phyloP scores from a whole-genome alignment of 345 rosid genomes.

The Arabis alpina region DNA sequence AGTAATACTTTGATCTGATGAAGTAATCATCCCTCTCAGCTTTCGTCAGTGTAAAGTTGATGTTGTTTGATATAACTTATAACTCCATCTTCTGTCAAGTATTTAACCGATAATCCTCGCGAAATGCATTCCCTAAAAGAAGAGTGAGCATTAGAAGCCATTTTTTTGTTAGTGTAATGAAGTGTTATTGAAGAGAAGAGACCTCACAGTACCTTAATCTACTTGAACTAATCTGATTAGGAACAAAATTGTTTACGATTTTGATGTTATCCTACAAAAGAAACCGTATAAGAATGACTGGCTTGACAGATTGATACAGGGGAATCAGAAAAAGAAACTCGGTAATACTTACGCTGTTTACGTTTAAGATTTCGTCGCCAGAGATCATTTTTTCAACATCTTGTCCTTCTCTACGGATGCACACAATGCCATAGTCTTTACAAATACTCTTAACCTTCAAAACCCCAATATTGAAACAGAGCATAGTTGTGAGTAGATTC shows the following conservation, averaged over 20 bases:
- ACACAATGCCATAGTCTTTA: constrained; percentile 75
- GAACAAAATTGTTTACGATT: constrained; percentile 65
- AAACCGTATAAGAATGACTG: not conserved
- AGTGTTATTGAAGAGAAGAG: constrained; percentile 8
- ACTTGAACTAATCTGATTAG: constrained; percentile 87
- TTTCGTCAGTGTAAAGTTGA: constrained; percentile 48
- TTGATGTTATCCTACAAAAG: constrained; percentile 62
- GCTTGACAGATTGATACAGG: not conserved
- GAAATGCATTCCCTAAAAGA: constrained; percentile 75
- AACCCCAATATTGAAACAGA: constrained; percentile 1
- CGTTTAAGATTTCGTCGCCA: constrained; percentile 54
- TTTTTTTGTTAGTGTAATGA: not conserved
- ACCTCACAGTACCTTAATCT: constrained; percentile 62
- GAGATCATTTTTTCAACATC: constrained; percentile 64
- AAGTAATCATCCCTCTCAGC: constrained; percentile 6
- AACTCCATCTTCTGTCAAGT: constrained; percentile 73
- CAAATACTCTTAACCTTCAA: constrained; percentile 67
- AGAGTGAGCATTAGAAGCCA: not conserved
- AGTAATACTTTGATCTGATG: not conserved
- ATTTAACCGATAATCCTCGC: constrained; percentile 74
- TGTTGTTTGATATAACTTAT: constrained; percentile 59
- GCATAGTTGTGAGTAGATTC: constrained; percentile 15
- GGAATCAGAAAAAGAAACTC: not conserved
- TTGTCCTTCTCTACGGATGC: constrained; percentile 87
- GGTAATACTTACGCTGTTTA: constrained; percentile 50